Conservation (phyloP, 495 filamentous ascomycete genomes). For the Platismatia glauca region DNA sequence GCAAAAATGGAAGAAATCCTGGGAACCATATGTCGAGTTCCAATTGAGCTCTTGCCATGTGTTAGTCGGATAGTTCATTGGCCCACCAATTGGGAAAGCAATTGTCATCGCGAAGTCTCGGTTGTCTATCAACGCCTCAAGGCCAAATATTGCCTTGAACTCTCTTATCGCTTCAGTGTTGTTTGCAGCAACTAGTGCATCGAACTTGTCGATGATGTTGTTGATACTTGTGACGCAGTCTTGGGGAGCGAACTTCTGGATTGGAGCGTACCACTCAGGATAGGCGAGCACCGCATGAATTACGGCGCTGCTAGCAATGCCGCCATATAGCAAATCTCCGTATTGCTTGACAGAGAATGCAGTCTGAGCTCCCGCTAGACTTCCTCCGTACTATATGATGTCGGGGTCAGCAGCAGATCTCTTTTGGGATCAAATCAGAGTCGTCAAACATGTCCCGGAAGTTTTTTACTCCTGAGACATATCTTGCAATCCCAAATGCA, state of each 20-base stretch:
- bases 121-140: constrained; percentile 32
- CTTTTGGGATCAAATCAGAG: no score
- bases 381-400: constrained; percentile 41
- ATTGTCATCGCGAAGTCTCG: constrained; percentile 40
- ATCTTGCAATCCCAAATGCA: no score
- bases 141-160: constrained; percentile 37
- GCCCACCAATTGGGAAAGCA: constrained; percentile 38
- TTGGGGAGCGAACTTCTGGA: constrained; percentile 33
- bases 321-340: constrained; percentile 36
- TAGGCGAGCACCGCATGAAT: constrained; percentile 32
- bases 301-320: constrained; percentile 36
- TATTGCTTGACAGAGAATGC: constrained; percentile 35
- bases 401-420: no score
- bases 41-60: constrained; percentile 46
- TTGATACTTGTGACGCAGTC: constrained; percentile 39
- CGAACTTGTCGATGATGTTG: constrained; percentile 38
- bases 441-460: no score
- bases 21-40: constrained; percentile 27
- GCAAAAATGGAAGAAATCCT: constrained; percentile 43
- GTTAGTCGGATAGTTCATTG: constrained; percentile 37
- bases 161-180: constrained; percentile 30
- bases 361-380: constrained; percentile 36
- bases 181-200: constrained; percentile 30
- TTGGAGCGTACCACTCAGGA: constrained; percentile 35
- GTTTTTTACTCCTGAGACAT: no score